phyloP scores from a whole-genome alignment of 225 moss, liverwort and hornwort genomes.

The Polytrichum formosum region DNA sequence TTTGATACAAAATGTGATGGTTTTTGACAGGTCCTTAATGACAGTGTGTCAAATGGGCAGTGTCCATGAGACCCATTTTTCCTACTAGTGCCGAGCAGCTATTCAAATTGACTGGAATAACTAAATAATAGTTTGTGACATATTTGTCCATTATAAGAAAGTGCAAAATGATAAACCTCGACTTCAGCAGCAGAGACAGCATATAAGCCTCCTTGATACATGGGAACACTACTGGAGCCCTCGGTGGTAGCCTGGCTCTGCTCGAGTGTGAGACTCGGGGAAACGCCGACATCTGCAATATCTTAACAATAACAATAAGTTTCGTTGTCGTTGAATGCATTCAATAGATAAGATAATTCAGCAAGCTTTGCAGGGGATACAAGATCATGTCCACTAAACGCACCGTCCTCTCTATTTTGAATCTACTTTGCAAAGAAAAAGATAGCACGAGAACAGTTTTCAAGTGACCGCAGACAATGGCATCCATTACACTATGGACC shows the following conservation, averaged over 20 bases:
- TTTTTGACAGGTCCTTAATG: neutral
- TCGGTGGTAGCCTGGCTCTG: slow-evolving; percentile 33
- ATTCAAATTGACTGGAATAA: neutral
- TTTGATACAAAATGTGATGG: neutral
- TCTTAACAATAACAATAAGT: too few species aligned
- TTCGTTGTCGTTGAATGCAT: neutral
- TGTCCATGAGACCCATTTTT: too few species aligned
- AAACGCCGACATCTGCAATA: slow-evolving; percentile 32
- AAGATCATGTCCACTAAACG: too few species aligned
- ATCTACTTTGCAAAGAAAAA: too few species aligned
- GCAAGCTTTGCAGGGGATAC: too few species aligned
- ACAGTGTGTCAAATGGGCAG: neutral
- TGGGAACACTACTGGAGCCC: slow-evolving; percentile 41
- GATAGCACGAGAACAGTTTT: too few species aligned
- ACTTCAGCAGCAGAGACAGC: slow-evolving; percentile 27
- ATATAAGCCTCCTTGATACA: slow-evolving; percentile 27
- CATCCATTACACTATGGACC: neutral
- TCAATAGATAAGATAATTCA: neutral
- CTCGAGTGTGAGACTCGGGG: slow-evolving; percentile 16
- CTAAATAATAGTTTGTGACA: neutral
- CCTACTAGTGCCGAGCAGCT: too few species aligned
- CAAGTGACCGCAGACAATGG: neutral
- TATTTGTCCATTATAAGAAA: neutral
- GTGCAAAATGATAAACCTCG: slow-evolving; percentile 24
- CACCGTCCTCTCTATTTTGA: too few species aligned